These are phyloP conservation scores for Ophiostoma pallidulum DNA, from an alignment of 2,329 filamentous ascomycete genomes.

Conservation along the genomic window DNA sequence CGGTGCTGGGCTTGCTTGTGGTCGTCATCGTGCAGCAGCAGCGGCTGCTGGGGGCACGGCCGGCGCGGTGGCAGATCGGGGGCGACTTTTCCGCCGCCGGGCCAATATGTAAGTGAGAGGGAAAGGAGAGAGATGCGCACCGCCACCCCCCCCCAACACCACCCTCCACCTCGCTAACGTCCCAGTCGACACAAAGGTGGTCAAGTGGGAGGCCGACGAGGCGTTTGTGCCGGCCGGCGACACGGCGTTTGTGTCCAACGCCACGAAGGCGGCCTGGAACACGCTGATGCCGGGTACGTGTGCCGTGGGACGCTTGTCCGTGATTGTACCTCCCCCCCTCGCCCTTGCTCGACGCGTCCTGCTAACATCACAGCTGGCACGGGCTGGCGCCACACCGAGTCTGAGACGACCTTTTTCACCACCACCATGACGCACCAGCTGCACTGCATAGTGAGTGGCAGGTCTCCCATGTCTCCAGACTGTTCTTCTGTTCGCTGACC, in stretches of 20 bases:
- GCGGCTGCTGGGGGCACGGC: conserved; percentile 3
- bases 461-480: too few relatives aligned
- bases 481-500: too few relatives aligned
- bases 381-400: conserved; percentile 26
- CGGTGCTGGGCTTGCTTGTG: conserved; percentile 24
- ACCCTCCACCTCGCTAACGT: too few relatives aligned
- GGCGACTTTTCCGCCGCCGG: conserved; percentile 29
- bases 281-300: conserved; percentile 32
- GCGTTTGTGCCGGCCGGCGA: conserved; percentile 31
- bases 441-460: conserved; percentile 29
- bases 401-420: conserved; percentile 29
- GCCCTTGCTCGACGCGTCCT: too few relatives aligned
- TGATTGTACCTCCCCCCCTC: too few relatives aligned
- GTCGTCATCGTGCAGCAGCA: conserved; percentile 21
- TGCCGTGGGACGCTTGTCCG: conserved; percentile 22
- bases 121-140: too few relatives aligned
- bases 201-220: conserved; percentile 29
- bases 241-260: conserved; percentile 30
- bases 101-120: conserved; percentile 28
- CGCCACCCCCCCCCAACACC: too few relatives aligned
- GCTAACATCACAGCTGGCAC: too few relatives aligned
- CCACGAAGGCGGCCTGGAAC: conserved; percentile 30
- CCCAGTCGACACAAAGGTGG: conserved; percentile 28
- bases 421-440: conserved; percentile 33
- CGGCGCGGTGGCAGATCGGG: conserved; percentile 25